Evolutionary conservation across 108 stramenopile species (phyloP), one percentile per base, ranked within the genome.

Genomic region (Bacterosira constricta): DNA sequence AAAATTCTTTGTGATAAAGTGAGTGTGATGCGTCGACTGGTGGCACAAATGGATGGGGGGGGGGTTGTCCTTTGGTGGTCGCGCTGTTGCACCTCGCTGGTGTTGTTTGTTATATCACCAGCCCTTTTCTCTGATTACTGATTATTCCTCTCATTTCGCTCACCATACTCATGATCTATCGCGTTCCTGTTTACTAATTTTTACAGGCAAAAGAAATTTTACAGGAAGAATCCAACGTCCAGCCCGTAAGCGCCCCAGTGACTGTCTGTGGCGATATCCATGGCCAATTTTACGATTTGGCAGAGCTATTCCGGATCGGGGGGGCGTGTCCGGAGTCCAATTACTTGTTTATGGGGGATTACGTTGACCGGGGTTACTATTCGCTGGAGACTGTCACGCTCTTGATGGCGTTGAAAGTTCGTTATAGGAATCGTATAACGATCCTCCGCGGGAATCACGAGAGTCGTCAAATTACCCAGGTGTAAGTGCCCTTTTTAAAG

Each of bases 381-480:
- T 89, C 88, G n/a, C 77, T 96, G 37, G 96, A 96, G 62, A 92
- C 89, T 9, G 81, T 94, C 25, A 87, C 84, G 59, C 77, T 96
- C 30, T 59, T 96, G 84, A 73, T 97, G 35, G 79, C 81, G 38
- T 79, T 96, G 17, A 96, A 98, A 81, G 85, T 95, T 41, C 90
- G 94, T 50, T 95, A 91, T 73, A 83, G 90, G 27, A 83, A 82
- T 27, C 84, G 94, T 51, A 85, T 98, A 20, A 96, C 95, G 4
- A 79, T 97, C 41, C 69, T 98, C 37, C 80, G 97, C 27, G 97
- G 97, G 9, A 98, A 98, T 85, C 98, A 98, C 77, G 98, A 98
- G 76, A 90, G 88, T 71, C 91, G 98, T 38, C 98, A 97, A 85
- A 97, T 98, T 77, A 98, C 98, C 15, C 98, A 97, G 83, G 96